phyloP scores from a whole-genome alignment of 1,284 basidiomycete genomes.

The Kwoniella shivajii region DNA sequence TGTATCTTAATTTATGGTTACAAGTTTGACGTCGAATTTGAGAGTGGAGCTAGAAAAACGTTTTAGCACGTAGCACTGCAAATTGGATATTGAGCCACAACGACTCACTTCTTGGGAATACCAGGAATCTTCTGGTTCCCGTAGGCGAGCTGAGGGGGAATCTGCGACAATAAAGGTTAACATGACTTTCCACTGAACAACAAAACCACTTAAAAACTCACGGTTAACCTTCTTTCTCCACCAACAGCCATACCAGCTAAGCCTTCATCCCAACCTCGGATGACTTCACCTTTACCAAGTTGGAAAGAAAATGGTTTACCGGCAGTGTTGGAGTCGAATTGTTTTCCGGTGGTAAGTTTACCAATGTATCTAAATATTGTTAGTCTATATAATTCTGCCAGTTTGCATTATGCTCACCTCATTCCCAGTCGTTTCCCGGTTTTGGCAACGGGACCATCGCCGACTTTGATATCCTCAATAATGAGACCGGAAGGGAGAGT shows the following conservation, averaged over 20 bases:
- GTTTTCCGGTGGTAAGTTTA: constrained; percentile 79
- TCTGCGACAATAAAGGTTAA: constrained; percentile 21
- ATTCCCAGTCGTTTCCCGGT: constrained; percentile 80
- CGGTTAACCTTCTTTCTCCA: constrained; percentile 79
- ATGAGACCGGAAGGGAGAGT: constrained; percentile 73
- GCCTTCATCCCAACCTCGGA: constrained; percentile 94
- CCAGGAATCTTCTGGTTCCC: constrained; percentile 58
- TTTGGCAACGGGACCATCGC: constrained; percentile 81
- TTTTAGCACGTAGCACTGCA: neutral
- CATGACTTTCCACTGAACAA: neutral
- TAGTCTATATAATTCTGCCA: too few relatives aligned
- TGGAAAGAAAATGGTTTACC: constrained; percentile 89
- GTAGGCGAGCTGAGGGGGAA: constrained; percentile 58
- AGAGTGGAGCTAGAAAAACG: constrained; percentile 53
- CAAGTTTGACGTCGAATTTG: constrained; percentile 61
- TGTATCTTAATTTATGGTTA: constrained; percentile 58
- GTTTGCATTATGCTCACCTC: too few relatives aligned
- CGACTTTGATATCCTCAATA: constrained; percentile 74
- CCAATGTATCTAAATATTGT: constrained; percentile 47
- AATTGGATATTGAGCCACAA: neutral
- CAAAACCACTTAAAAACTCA: constrained; percentile 58
- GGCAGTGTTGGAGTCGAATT: constrained; percentile 86
- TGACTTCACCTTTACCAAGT: constrained; percentile 86
- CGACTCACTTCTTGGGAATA: constrained; percentile 57
- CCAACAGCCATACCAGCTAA: constrained; percentile 89